A percentile compares a stretch with the other conserved stretches of the same genome.
These are phyloP conservation scores for Farysia itapuensis DNA, from an alignment of 1,284 basidiomycete genomes.

Conservation along the genomic window DNA sequence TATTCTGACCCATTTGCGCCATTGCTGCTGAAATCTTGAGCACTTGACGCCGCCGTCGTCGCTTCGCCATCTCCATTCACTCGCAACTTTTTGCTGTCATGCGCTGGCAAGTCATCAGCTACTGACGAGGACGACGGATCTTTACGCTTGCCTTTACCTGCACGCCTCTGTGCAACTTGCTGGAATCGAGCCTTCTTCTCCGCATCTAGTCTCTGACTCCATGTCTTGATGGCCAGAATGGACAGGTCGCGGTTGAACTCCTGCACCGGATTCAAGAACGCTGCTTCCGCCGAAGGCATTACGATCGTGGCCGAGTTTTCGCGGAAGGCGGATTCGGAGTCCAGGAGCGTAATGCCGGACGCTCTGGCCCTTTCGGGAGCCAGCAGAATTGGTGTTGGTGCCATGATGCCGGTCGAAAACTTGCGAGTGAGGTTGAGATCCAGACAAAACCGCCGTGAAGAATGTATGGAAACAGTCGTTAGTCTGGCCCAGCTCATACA, in stretches of 20 bases:
- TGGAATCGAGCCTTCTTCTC: slow-evolving; percentile 70
- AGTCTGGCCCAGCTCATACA: too few relatives aligned
- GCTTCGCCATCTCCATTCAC: background rate
- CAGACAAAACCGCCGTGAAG: too few relatives aligned
- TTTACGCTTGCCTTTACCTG: slow-evolving; percentile 33
- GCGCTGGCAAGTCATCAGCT: background rate
- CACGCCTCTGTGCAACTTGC: slow-evolving; percentile 59
- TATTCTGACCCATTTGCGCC: slow-evolving; percentile 56
- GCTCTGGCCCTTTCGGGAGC: slow-evolving; percentile 35
- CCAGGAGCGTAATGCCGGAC: slow-evolving; percentile 44
- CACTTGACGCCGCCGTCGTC: background rate
- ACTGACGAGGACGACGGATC: background rate
- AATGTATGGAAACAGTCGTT: too few relatives aligned
- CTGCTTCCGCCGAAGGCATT: slow-evolving; percentile 56
- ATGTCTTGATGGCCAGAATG: slow-evolving; percentile 82
- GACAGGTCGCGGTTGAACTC: slow-evolving; percentile 96
- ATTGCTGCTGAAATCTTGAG: background rate
- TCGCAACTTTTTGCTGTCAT: background rate
- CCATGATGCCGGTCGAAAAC: too few relatives aligned
- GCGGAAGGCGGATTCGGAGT: slow-evolving; percentile 50
- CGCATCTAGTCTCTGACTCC: slow-evolving; percentile 75
- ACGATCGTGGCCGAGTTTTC: slow-evolving; percentile 57
- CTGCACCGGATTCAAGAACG: slow-evolving; percentile 96
- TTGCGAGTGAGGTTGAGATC: too few relatives aligned
- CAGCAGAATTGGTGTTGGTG: slow-evolving; percentile 51